Evolutionary conservation across 768 basidiomycete species (phyloP).

Genomic region (Trametes gibbosa): DNA sequence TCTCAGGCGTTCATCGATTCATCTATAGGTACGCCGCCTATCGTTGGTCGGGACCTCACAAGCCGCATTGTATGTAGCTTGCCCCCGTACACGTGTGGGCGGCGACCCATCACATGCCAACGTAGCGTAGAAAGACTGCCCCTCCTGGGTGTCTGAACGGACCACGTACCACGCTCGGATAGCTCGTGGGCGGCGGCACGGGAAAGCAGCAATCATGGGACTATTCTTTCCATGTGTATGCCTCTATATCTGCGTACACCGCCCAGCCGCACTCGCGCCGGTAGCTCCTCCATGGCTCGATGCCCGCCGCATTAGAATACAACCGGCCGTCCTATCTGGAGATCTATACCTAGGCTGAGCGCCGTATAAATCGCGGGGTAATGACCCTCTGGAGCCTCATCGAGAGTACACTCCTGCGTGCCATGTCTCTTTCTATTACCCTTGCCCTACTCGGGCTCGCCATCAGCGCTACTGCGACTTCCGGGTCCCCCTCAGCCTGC

Average conservation of each 20-base stretch:
- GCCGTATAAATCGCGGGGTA: background rate
- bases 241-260: background rate
- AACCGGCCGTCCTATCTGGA: background rate
- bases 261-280: conserved; percentile 1
- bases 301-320: background rate
- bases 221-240: background rate
- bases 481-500: background rate
- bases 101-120: background rate
- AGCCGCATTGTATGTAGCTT: background rate
- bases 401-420: background rate
- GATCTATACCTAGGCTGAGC: background rate
- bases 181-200: background rate
- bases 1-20: background rate
- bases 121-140: background rate
- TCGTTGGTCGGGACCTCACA: background rate
- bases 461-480: background rate
- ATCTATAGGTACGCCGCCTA: background rate
- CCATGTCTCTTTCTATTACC: background rate
- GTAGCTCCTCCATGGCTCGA: background rate
- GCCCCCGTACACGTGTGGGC: background rate
- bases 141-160: background rate
- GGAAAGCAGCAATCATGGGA: conserved; percentile 1
- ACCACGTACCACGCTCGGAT: background rate
- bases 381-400: background rate
- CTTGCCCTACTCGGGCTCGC: conserved; percentile 1